Evolutionary conservation across 1,284 basidiomycete genomes (phyloP).

Genomic region (Takashimella koratensis): DNA sequence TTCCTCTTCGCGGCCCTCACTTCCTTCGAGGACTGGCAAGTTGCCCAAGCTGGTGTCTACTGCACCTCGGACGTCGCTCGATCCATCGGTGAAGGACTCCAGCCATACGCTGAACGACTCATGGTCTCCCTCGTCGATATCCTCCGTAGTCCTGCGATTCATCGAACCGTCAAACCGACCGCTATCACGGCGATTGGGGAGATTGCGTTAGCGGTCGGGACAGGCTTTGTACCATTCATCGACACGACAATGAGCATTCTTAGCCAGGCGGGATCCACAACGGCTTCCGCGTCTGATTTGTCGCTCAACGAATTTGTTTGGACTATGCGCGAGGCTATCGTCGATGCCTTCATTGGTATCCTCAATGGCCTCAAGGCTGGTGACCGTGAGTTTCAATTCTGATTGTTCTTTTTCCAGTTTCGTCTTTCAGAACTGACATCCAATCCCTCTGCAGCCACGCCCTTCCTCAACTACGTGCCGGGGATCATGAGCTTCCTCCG

Average conservation of each 20-base stretch:
- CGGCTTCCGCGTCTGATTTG: constrained; percentile 64
- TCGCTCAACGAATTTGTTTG: constrained; percentile 72
- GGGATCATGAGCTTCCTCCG: constrained; percentile 79
- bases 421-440: too few species aligned
- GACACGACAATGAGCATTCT: constrained; percentile 88
- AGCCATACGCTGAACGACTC: constrained; percentile 78
- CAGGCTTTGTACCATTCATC: constrained; percentile 82
- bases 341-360: constrained; percentile 95
- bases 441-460: constrained; percentile 19
- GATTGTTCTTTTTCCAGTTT: not conserved
- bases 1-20: constrained; percentile 87
- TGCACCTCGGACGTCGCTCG: constrained; percentile 94
- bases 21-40: constrained; percentile 89
- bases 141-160: constrained; percentile 83
- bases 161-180: constrained; percentile 93
- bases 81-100: constrained; percentile 77
- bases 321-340: constrained; percentile 85
- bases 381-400: constrained; percentile 55
- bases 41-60: constrained; percentile 93
- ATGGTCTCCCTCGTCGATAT: constrained; percentile 90
- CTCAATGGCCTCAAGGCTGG: constrained; percentile 84
- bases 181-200: constrained; percentile 96
- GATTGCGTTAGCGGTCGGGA: constrained; percentile 87
- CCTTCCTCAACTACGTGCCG: constrained; percentile 68
- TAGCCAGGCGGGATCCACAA: constrained; percentile 79